Conservation (phyloP, 805 yeast species). For the Starmera pachycereana region DNA sequence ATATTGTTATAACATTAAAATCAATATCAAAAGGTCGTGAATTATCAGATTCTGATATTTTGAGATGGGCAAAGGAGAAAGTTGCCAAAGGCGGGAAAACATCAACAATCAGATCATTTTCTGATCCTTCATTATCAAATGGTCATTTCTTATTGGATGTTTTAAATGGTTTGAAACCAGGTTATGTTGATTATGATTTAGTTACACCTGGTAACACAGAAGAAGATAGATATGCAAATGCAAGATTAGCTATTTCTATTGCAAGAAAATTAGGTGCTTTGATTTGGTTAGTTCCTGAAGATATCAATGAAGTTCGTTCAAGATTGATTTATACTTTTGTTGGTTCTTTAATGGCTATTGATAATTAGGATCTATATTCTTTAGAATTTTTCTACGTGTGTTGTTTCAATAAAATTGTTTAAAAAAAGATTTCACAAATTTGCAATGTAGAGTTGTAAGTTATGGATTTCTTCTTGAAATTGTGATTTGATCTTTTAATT, state of each 20-base stretch:
- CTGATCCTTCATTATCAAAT: constrained; percentile 64
- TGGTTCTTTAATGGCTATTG: constrained; percentile 84
- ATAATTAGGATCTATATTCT: constrained; percentile 8
- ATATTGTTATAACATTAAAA: constrained; percentile 76
- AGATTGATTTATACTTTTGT: constrained; percentile 89
- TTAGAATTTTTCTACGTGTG: not conserved
- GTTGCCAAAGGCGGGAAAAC: constrained; percentile 78
- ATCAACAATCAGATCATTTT: constrained; percentile 69
- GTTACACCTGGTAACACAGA: constrained; percentile 72
- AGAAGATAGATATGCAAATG: constrained; percentile 87
- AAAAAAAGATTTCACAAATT: not conserved
- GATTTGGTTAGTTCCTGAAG: constrained; percentile 99
- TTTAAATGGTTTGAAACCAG: constrained; percentile 89
- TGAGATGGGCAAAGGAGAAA: constrained; percentile 88
- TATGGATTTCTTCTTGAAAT: constrained; percentile 14
- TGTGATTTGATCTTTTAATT: constrained; percentile 62
- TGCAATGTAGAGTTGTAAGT: not conserved
- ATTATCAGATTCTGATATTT: constrained; percentile 73
- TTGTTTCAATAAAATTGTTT: not conserved
- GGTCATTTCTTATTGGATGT: constrained; percentile 85
- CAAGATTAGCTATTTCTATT: constrained; percentile 92
- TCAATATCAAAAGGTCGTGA: constrained; percentile 66
- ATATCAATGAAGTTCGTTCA: constrained; percentile 90
- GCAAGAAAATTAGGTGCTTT: constrained; percentile 97
- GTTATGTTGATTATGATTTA: constrained; percentile 92